Percentiles rank a stretch among this genome's conserved stretches.
These are phyloP conservation scores for Niebla homalea DNA, from an alignment of 495 filamentous ascomycete species.

Conservation along the genomic window DNA sequence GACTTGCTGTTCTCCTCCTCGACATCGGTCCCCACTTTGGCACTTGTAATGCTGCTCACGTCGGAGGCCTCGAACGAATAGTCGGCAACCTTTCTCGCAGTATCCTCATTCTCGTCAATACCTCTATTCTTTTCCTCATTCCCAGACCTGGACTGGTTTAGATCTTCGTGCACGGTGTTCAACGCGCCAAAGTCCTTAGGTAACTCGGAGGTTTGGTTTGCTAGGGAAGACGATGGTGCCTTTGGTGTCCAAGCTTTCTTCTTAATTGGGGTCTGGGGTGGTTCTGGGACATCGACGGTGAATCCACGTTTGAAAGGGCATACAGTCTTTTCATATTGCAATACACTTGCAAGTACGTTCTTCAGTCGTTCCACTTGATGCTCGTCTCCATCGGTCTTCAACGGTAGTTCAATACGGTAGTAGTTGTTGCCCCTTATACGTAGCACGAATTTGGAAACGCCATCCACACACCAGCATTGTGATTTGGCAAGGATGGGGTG, in stretches of 20 bases:
- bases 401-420: constrained; percentile 78
- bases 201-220: neutral
- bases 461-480: constrained; percentile 86
- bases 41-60: constrained; percentile 26
- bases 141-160: neutral
- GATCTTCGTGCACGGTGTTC: neutral
- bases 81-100: constrained; percentile 5
- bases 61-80: constrained; percentile 18
- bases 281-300: constrained; percentile 59
- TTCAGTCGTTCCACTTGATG: constrained; percentile 51
- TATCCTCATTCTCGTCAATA: constrained; percentile 7
- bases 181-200: constrained; percentile 13
- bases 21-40: constrained; percentile 18
- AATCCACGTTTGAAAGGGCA: constrained; percentile 75
- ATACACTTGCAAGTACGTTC: constrained; percentile 48
- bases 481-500: constrained; percentile 78
- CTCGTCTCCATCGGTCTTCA: constrained; percentile 43
- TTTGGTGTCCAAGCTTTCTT: constrained; percentile 60
- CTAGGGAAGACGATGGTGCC: constrained; percentile 30
- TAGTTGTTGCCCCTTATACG: constrained; percentile 68
- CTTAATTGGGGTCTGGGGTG: constrained; percentile 48
- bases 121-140: neutral
- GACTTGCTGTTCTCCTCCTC: constrained; percentile 11
- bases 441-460: constrained; percentile 67
- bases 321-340: constrained; percentile 74